These are phyloP conservation scores for Coelastrella sp. DNA, from an alignment of 139 green algal genomes.

Conservation along the genomic window DNA sequence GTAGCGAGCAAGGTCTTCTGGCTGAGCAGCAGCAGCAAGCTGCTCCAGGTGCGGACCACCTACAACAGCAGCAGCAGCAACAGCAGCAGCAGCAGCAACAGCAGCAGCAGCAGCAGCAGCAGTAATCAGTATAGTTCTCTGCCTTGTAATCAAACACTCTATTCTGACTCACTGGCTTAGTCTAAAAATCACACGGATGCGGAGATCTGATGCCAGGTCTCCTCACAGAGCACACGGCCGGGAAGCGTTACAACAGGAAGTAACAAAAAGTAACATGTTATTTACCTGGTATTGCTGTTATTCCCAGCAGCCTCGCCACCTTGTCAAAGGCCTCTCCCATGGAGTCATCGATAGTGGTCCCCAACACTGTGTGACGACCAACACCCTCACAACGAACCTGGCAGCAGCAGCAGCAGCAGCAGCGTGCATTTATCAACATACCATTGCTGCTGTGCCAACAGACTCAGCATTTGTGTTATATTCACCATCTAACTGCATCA, in stretches of 20 bases:
- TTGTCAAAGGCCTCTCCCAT: slow-evolving; percentile 93
- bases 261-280: not conserved
- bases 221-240: not conserved
- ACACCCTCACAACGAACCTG: slow-evolving; percentile 57
- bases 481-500: too few species aligned
- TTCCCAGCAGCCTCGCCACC: slow-evolving; percentile 88
- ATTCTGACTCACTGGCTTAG: too few species aligned
- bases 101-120: slow-evolving; percentile 35
- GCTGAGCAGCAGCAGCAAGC: slow-evolving; percentile 56
- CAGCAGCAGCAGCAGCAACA: not conserved
- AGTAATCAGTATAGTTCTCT: not conserved
- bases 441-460: too few species aligned
- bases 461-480: too few species aligned
- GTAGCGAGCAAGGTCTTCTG: slow-evolving; percentile 16
- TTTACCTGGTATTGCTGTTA: slow-evolving; percentile 73
- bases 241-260: not conserved
- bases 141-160: not conserved
- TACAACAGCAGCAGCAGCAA: slow-evolving; percentile 27
- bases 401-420: slow-evolving; percentile 34
- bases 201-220: too few species aligned
- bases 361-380: slow-evolving; percentile 57
- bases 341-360: slow-evolving; percentile 59
- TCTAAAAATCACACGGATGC: too few species aligned
- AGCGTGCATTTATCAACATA: too few species aligned
- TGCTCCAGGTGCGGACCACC: slow-evolving; percentile 82